Evolutionary conservation across 176 grass and related monocot genomes (phyloP).

Genomic region (Triticum timopheevii): DNA sequence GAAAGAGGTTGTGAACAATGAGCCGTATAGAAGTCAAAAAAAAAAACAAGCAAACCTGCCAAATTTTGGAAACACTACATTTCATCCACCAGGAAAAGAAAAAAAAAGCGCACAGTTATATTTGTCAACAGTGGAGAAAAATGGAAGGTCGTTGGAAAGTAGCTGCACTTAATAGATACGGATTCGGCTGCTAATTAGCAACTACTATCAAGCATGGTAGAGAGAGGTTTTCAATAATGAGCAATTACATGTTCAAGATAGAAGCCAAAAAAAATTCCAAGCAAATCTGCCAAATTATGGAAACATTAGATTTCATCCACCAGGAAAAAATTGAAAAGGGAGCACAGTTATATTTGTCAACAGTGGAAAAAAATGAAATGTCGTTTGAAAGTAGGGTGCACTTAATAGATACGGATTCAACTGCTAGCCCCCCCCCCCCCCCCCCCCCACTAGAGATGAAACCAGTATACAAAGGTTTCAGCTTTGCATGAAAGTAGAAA

Average conservation of each 20-base stretch:
- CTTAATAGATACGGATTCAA: neutral
- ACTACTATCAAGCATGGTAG: too few relatives aligned
- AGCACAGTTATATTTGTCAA: neutral
- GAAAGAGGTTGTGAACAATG: neutral
- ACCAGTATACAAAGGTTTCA: too few relatives aligned
- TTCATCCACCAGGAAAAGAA: neutral
- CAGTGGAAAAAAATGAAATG: neutral
- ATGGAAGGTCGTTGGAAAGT: neutral
- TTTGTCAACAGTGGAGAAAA: neutral
- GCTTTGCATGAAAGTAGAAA: too few relatives aligned
- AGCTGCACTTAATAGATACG: neutral
- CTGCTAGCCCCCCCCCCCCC: neutral
- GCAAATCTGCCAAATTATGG: neutral
- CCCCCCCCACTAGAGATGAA: too few relatives aligned
- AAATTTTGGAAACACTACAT: neutral
- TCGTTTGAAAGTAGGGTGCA: neutral
- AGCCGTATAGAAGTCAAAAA: slow-evolving; percentile 1
- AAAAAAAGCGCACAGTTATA: neutral
- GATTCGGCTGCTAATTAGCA: neutral
- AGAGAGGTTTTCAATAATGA: neutral
- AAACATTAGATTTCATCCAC: neutral
- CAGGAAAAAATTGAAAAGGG: neutral
- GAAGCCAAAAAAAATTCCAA: neutral
- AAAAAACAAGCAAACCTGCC: neutral
- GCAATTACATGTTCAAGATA: neutral